A percentile compares a stretch with the other conserved stretches of the same genome.
Conservation (phyloP, 2,329 filamentous ascomycete species). For the Chrysosporium keratinophilum region DNA sequence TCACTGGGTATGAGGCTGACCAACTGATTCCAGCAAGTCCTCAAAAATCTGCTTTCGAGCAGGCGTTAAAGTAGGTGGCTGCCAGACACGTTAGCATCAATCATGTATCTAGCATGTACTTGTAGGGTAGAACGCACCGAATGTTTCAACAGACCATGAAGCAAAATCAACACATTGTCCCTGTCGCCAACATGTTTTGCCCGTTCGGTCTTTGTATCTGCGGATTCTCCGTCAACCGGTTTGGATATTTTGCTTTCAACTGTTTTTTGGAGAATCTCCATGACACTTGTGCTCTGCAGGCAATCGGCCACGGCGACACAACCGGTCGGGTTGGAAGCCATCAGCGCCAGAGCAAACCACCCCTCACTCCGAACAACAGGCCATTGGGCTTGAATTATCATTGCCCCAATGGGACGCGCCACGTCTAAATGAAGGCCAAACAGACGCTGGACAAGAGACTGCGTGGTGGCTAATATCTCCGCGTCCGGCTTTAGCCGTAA, state of each 20-base stretch:
- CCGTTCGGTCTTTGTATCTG: constrained; percentile 18
- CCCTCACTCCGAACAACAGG: constrained; percentile 41
- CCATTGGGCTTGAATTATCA: constrained; percentile 40
- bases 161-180: constrained; percentile 33
- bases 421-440: constrained; percentile 30
- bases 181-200: constrained; percentile 29
- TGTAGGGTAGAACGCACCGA: constrained; percentile 25
- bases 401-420: constrained; percentile 33
- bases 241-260: constrained; percentile 20
- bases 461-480: constrained; percentile 14
- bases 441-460: constrained; percentile 25
- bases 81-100: not conserved
- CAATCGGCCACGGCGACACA: constrained; percentile 27
- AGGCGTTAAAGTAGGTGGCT: constrained; percentile 25
- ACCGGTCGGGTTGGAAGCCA: constrained; percentile 31
- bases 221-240: constrained; percentile 16
- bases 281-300: constrained; percentile 28
- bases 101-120: not conserved
- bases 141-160: constrained; percentile 31
- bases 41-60: constrained; percentile 24
- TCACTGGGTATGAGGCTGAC: not conserved
- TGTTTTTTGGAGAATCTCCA: constrained; percentile 26
- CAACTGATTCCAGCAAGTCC: constrained; percentile 22
- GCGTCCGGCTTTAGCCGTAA: constrained; percentile 5
- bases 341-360: constrained; percentile 41